These are phyloP conservation scores for Cyclaneusma minus DNA, from an alignment of 2,329 filamentous ascomycete species.

Conservation along the genomic window DNA sequence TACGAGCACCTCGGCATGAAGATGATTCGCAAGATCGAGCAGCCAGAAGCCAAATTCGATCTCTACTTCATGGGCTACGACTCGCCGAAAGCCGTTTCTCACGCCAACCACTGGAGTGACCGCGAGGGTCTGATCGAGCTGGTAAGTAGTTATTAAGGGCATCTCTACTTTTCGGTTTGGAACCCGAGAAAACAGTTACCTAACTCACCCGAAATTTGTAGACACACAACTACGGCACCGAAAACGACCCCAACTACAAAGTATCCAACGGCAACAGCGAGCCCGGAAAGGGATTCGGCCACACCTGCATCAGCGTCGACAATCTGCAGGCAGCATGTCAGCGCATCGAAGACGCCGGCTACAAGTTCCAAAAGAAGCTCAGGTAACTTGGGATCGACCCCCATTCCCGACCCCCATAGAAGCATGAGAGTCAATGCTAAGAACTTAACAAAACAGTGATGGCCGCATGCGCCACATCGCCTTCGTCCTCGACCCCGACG, in stretches of 20 bases:
- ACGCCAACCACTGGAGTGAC: constrained; percentile 58
- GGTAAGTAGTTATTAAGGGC: too few relatives aligned
- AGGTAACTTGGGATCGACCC: too few relatives aligned
- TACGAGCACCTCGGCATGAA: constrained; percentile 88
- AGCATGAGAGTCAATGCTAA: too few relatives aligned
- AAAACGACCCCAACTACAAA: constrained; percentile 66
- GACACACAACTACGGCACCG: constrained; percentile 77
- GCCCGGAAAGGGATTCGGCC: constrained; percentile 56
- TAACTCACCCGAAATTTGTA: too few relatives aligned
- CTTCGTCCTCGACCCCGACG: constrained; percentile 78
- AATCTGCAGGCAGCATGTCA: constrained; percentile 81
- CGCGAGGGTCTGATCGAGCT: constrained; percentile 85
- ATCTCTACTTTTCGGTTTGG: constrained; percentile 20
- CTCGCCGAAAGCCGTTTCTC: constrained; percentile 55
- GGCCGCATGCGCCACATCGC: constrained; percentile 80
- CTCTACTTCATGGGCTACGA: constrained; percentile 93
- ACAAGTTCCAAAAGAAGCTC: constrained; percentile 90
- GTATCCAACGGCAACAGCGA: constrained; percentile 85
- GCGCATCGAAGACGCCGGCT: constrained; percentile 77
- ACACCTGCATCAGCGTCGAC: constrained; percentile 71
- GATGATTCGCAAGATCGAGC: constrained; percentile 63
- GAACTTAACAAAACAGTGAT: too few relatives aligned
- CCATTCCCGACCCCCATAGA: too few relatives aligned
- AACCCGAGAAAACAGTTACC: not conserved
- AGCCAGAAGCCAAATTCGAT: constrained; percentile 82